phyloP scores from a whole-genome alignment of 2,329 filamentous ascomycete species.

The Dactylellina leptospora region DNA sequence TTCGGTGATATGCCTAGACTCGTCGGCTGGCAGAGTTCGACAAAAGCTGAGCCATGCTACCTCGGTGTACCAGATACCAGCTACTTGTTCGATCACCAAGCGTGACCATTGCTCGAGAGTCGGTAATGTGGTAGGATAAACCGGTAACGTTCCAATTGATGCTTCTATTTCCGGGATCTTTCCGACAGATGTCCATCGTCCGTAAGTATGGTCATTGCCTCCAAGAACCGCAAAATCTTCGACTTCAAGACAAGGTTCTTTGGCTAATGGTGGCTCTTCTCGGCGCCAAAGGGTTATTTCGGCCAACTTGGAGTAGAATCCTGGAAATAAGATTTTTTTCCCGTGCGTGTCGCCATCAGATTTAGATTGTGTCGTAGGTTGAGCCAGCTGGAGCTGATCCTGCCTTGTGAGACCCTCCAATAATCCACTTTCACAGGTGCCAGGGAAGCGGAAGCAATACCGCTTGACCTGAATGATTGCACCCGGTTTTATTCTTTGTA shows the following conservation, averaged over 20 bases:
- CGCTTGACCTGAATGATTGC: slow-evolving; percentile 19
- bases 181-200: not conserved
- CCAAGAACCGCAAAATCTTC: slow-evolving; percentile 12
- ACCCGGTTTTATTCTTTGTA: slow-evolving; percentile 7
- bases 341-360: too few relatives aligned
- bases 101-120: slow-evolving; percentile 18
- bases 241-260: slow-evolving; percentile 18
- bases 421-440: slow-evolving; percentile 25
- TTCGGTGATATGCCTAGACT: not conserved
- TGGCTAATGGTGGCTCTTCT: not conserved
- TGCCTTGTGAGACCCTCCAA: slow-evolving; percentile 24
- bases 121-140: slow-evolving; percentile 8
- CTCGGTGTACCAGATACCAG: slow-evolving; percentile 31
- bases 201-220: not conserved
- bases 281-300: slow-evolving; percentile 6
- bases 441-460: slow-evolving; percentile 20
- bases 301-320: slow-evolving; percentile 6
- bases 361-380: not conserved
- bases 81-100: slow-evolving; percentile 15
- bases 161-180: slow-evolving; percentile 1
- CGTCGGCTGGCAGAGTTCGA: not conserved
- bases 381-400: slow-evolving; percentile 16
- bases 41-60: slow-evolving; percentile 36
- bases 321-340: not conserved
- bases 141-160: slow-evolving; percentile 11